Evolutionary conservation across 345 rosid genomes (phyloP).

Genomic region (Alliaria petiolata): DNA sequence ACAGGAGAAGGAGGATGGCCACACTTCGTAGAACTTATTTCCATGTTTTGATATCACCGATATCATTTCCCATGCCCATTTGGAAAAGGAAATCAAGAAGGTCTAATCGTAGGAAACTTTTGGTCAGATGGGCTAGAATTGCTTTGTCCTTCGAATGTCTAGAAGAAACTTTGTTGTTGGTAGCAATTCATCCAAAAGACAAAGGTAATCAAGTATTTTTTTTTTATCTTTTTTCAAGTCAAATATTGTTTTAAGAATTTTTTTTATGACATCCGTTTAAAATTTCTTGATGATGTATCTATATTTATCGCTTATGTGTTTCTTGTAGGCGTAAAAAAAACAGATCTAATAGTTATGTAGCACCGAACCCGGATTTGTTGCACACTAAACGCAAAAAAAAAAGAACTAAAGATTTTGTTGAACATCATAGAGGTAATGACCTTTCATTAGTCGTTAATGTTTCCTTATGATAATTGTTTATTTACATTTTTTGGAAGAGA

Average conservation of each 20-base stretch:
- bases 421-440: neutral
- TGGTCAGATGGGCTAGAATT: neutral
- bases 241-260: neutral
- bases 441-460: neutral
- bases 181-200: neutral
- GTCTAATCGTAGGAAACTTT: neutral
- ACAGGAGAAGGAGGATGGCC: neutral
- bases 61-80: neutral
- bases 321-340: neutral
- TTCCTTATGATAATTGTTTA: neutral
- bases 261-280: neutral
- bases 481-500: neutral
- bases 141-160: neutral
- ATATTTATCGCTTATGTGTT: neutral
- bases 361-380: neutral
- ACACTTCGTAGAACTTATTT: neutral
- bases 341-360: neutral
- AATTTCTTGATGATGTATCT: neutral
- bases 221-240: neutral
- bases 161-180: neutral
- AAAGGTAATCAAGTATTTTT: conserved; percentile 2
- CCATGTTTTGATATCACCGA: neutral
- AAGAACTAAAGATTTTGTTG: neutral
- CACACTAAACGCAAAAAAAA: neutral
- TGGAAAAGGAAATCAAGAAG: conserved; percentile 14